phyloP scores from a whole-genome alignment of 2,329 filamentous ascomycete genomes.

The Diaporthe capsici region DNA sequence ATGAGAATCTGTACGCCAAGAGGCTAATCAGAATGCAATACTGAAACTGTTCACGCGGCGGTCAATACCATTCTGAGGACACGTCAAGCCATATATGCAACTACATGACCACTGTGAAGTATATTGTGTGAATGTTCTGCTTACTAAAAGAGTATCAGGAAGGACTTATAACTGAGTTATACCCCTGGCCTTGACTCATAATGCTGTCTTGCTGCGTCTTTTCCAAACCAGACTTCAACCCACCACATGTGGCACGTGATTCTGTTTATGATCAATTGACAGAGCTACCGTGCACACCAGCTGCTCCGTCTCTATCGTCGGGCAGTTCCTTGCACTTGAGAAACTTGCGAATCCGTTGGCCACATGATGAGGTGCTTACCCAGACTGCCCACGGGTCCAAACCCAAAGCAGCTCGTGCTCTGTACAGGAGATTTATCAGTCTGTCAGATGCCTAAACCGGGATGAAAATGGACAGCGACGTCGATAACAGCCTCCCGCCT shows the following conservation, averaged over 20 bases:
- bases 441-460: background rate
- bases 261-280: background rate
- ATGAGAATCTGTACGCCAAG: background rate
- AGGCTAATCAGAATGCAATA: background rate
- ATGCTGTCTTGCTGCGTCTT: background rate
- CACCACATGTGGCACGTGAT: background rate
- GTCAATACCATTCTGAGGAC: background rate
- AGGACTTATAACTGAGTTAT: background rate
- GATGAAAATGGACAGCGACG: no score
- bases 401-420: background rate
- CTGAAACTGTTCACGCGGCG: background rate
- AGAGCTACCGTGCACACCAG: background rate
- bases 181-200: background rate
- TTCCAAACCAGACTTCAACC: background rate
- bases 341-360: no score
- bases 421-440: no score
- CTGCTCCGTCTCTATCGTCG: no score
- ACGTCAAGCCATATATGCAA: background rate
- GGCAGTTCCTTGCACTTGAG: background rate
- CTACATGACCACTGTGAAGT: constrained; percentile 4
- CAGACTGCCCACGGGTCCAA: no score
- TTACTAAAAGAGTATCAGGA: background rate
- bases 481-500: no score
- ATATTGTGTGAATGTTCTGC: background rate
- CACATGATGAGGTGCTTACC: background rate